Evolutionary conservation across 805 yeast genomes (phyloP), one percentile per base, ranked within the genome.

Genomic region (Metschnikowia aberdeeniae): DNA sequence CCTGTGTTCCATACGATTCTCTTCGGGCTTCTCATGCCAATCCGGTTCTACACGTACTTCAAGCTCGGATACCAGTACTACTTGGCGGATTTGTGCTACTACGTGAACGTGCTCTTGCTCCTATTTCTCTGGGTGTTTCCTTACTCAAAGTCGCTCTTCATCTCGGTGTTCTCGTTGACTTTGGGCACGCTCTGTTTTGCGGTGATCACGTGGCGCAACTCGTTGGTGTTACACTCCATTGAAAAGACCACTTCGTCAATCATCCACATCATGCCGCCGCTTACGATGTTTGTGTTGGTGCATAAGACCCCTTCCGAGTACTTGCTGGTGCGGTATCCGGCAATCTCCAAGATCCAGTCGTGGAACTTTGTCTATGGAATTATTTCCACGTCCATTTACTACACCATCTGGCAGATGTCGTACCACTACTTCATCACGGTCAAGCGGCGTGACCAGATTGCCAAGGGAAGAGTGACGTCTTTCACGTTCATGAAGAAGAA

Each of bases 341-440:
- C 95, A 0, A 88, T 95, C 0, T 77, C 82, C 1, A 70, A 74
- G 44, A 73, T 84, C 1, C 63, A 59, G 20, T 73, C 76, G 41
- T 87, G 96, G 93, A 78, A 82, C 55, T 75, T 88, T 39, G 61
- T 81, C 51, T 68, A 77, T 40, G 90, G 93, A 0, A 76, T 92
- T 20, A 49, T 85, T 2, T 80, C 84, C 78, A 89, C 98, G 0
- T 85, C 95, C 0, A 58, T 87, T 14, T 81, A 86, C 56, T 92
- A 92, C 62, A 76, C 90, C 51, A 66, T 86, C 8, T 92, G 99
- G 99, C 99, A 93, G 68, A 77, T 82, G 0, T 63, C 81, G 9
- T 92, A 92, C 64, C 97, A 90, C 64, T 89, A 88, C 64, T 92
- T 92, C 66, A 92, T 92, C 57, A 90, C 97, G 1, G 78, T 90